Percentiles rank a stretch among this genome's conserved stretches.
Conservation (phyloP, 148 eudicot genomes). For the Pouteria glomerata region DNA sequence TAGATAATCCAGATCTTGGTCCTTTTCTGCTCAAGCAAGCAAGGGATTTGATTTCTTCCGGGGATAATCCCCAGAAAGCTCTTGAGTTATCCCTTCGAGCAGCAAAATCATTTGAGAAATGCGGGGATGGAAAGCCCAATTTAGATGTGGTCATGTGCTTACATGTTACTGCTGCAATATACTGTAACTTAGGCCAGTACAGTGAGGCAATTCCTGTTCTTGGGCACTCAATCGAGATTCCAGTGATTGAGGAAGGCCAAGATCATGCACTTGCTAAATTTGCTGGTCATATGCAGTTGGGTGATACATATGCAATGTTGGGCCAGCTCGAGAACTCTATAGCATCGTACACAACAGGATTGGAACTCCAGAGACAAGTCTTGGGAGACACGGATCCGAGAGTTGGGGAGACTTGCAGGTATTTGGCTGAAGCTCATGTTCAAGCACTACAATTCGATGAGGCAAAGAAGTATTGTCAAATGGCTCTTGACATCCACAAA, state of each 20-base stretch:
- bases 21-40: conserved; percentile 98
- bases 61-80: conserved; percentile 82
- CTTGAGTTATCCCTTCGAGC: conserved; percentile 80
- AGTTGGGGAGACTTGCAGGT: conserved; percentile 93
- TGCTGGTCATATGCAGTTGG: conserved; percentile 96
- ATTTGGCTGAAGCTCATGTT: conserved; percentile 89
- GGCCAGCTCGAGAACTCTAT: conserved; percentile 86
- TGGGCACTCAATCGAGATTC: conserved; percentile 70
- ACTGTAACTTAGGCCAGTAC: conserved; percentile 73
- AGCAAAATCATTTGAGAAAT: conserved; percentile 78
- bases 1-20: conserved; percentile 87
- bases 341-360: conserved; percentile 57
- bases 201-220: conserved; percentile 75
- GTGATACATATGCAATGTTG: conserved; percentile 85
- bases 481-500: conserved; percentile 85
- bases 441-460: conserved; percentile 92
- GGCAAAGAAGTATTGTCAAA: conserved; percentile 76
- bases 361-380: conserved; percentile 67
- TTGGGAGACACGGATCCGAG: conserved; percentile 79
- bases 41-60: conserved; percentile 76
- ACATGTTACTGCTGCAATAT: conserved; percentile 84
- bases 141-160: conserved; percentile 87
- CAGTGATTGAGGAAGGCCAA: conserved; percentile 58
- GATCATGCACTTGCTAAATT: conserved; percentile 93
- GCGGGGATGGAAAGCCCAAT: conserved; percentile 69